A percentile compares a stretch with the other conserved stretches of the same genome.
These are phyloP conservation scores for Bretziella fagacearum DNA, from an alignment of 2,329 filamentous ascomycete species.

Conservation along the genomic window DNA sequence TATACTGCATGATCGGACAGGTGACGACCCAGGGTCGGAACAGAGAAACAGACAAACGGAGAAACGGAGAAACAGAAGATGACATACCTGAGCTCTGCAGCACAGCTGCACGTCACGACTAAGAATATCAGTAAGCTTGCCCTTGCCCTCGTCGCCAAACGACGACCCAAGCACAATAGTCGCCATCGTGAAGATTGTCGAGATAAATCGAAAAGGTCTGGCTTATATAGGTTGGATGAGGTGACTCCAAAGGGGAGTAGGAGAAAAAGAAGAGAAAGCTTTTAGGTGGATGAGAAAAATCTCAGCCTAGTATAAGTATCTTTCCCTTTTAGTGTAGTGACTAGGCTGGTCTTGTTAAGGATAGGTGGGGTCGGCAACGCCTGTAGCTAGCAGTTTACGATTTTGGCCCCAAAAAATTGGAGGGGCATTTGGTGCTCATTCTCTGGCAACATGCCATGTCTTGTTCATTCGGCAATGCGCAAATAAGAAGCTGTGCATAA, in stretches of 20 bases:
- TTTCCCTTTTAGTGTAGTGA: slow-evolving; percentile 1
- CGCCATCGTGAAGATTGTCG: slow-evolving; percentile 14
- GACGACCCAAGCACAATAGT: slow-evolving; percentile 15
- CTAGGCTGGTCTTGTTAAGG: background rate
- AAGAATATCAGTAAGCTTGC: slow-evolving; percentile 14
- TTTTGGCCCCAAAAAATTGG: too few species aligned
- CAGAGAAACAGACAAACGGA: too few species aligned
- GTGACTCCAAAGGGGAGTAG: slow-evolving; percentile 15
- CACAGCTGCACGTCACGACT: slow-evolving; percentile 15
- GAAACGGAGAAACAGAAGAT: background rate
- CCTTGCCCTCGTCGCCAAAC: slow-evolving; percentile 15
- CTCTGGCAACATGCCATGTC: too few species aligned
- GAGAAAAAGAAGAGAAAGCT: slow-evolving; percentile 13
- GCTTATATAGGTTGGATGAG: slow-evolving; percentile 13
- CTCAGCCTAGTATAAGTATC: slow-evolving; percentile 6
- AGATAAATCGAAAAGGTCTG: slow-evolving; percentile 13
- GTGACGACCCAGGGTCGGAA: too few species aligned
- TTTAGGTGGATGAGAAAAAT: slow-evolving; percentile 6
- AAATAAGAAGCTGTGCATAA: too few species aligned
- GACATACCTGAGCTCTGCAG: slow-evolving; percentile 15
- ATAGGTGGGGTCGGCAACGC: slow-evolving; percentile 2
- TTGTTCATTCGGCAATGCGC: too few species aligned
- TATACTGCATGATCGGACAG: too few species aligned
- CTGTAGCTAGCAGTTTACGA: background rate
- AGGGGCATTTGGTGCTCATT: too few species aligned